Conservation (phyloP, 192 early-diverging fungal species). For the Funneliformis mosseae region DNA sequence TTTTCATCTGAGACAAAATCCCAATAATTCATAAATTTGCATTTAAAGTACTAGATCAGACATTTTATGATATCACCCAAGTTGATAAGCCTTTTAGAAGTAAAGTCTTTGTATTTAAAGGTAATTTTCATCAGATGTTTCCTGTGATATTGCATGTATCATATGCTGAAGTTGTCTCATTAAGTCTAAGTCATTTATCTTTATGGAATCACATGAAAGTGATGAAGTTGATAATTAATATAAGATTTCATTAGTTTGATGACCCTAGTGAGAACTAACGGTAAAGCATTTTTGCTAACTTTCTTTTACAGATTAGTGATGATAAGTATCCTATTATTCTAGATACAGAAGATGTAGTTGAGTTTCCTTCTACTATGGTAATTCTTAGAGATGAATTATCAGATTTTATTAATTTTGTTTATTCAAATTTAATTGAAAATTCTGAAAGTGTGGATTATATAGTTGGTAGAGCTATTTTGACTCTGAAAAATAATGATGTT, state of each 20-base stretch:
- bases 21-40: conserved; percentile 20
- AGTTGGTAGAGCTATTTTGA: conserved; percentile 14
- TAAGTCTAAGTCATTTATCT: conserved; percentile 22
- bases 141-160: conserved; percentile 24
- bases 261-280: too few relatives aligned
- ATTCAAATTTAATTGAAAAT: not conserved
- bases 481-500: conserved; percentile 34
- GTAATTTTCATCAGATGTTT: conserved; percentile 20
- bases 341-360: not conserved
- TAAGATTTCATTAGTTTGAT: conserved; percentile 7
- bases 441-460: conserved; percentile 1
- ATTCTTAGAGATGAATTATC: not conserved
- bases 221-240: conserved; percentile 27
- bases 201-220: conserved; percentile 13
- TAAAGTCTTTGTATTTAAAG: not conserved
- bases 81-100: conserved; percentile 25
- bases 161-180: conserved; percentile 3
- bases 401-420: conserved; percentile 23
- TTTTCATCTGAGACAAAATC: conserved; percentile 44
- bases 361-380: not conserved
- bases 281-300: conserved; percentile 6
- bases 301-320: conserved; percentile 8
- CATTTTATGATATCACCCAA: conserved; percentile 17
- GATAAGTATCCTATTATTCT: not conserved
- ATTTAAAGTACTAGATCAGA: conserved; percentile 23